Percentiles rank a stretch among this genome's conserved stretches.
phyloP scores from a whole-genome alignment of 2,329 filamentous ascomycete genomes.

The Lachnellula occidentalis region DNA sequence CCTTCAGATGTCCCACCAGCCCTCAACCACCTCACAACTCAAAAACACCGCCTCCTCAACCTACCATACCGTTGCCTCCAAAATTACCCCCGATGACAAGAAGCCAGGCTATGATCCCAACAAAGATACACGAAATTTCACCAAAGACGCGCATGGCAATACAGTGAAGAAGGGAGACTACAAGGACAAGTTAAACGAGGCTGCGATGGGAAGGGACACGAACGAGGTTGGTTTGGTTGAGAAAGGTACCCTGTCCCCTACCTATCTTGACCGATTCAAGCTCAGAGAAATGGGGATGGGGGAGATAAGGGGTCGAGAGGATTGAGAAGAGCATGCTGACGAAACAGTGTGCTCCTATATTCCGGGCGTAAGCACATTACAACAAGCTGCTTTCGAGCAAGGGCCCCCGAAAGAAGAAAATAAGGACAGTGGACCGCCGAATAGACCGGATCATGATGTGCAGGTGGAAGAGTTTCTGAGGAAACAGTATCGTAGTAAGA shows the following conservation, averaged over 20 bases:
- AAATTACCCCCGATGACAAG: constrained; percentile 1
- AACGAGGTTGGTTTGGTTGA: constrained; percentile 15
- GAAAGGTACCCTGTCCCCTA: constrained; percentile 16
- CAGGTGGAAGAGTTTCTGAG: constrained; percentile 29
- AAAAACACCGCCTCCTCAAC: constrained; percentile 14
- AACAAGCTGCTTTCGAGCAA: constrained; percentile 12
- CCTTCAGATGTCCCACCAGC: constrained; percentile 20
- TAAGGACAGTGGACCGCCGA: constrained; percentile 13
- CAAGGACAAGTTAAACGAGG: constrained; percentile 25
- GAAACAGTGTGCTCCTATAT: constrained; percentile 19
- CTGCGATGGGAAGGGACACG: constrained; percentile 12
- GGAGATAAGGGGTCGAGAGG: neutral
- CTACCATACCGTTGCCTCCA: constrained; percentile 10
- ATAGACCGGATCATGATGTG: constrained; percentile 26
- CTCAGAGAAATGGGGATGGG: neutral
- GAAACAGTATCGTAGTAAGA: constrained; percentile 25
- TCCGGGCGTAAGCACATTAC: constrained; percentile 15
- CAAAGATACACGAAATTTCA: constrained; percentile 13
- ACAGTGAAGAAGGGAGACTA: constrained; percentile 18
- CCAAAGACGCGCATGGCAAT: constrained; percentile 19
- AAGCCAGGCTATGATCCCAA: constrained; percentile 10
- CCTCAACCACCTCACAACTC: constrained; percentile 20
- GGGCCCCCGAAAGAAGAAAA: constrained; percentile 1
- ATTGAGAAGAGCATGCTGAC: constrained; percentile 9
- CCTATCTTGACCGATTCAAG: neutral